Conservation (phyloP, 805 yeast species). For the Sugiyamaella smithiae region DNA sequence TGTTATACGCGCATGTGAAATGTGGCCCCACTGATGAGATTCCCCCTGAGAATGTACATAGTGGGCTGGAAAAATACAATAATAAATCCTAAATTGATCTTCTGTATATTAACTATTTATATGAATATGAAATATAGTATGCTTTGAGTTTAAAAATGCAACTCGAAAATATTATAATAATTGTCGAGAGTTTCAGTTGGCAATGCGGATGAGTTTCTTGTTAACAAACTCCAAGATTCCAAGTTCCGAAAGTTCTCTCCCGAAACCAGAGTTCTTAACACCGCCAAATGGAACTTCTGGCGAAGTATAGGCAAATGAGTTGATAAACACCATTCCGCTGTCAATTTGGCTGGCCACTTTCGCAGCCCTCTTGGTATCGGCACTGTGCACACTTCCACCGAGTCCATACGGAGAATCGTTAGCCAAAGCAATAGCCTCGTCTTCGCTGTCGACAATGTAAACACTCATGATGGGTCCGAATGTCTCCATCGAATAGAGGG, state of each 20-base stretch:
- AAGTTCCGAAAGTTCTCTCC: constrained; percentile 63
- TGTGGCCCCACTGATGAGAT: too few species aligned
- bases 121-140: too few species aligned
- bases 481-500: constrained; percentile 55
- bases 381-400: constrained; percentile 58
- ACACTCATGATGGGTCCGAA: constrained; percentile 66
- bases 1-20: too few species aligned
- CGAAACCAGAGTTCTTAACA: constrained; percentile 63
- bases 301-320: constrained; percentile 57
- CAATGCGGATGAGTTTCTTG: constrained; percentile 6
- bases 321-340: constrained; percentile 64
- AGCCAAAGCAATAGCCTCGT: constrained; percentile 53
- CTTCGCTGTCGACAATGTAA: constrained; percentile 50
- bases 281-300: constrained; percentile 62
- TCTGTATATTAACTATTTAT: too few species aligned
- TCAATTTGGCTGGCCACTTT: constrained; percentile 56
- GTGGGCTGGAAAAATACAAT: too few species aligned
- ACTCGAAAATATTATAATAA: too few species aligned
- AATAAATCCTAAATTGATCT: too few species aligned
- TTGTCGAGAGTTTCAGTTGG: too few species aligned
- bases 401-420: constrained; percentile 57
- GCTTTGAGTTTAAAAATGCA: too few species aligned
- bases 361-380: constrained; percentile 49
- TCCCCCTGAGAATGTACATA: too few species aligned
- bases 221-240: constrained; percentile 54